Evolutionary conservation across 177 flowering plant genomes (phyloP).

Genomic region (Tripterygium wilfordii): DNA sequence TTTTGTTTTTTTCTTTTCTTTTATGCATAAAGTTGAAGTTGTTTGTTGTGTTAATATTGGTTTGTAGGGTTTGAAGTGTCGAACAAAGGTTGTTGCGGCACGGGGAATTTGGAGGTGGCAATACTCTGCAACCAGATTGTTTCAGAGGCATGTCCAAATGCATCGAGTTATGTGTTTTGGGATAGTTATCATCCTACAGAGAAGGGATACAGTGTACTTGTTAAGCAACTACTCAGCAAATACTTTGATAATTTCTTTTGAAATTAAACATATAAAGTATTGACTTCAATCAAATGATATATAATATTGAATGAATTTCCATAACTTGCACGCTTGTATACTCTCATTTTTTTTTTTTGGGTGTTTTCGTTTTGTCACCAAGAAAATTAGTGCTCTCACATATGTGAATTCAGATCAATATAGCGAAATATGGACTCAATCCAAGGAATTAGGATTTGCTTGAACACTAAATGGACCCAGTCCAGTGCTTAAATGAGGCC

Average conservation of each 20-base stretch:
- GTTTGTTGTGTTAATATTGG: not conserved
- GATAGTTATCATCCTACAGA: conserved; percentile 30
- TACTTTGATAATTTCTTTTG: not conserved
- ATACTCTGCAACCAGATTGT: conserved; percentile 13
- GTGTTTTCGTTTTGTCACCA: too few relatives aligned
- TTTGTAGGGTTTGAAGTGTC: conserved; percentile 28
- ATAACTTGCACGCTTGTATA: too few relatives aligned
- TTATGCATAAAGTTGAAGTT: not conserved
- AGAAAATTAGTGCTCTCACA: too few relatives aligned
- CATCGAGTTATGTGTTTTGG: conserved; percentile 17
- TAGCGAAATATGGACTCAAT: too few relatives aligned
- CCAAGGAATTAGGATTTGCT: too few relatives aligned
- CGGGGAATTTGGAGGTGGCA: conserved; percentile 20
- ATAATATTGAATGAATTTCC: too few relatives aligned
- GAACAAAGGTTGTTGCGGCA: conserved; percentile 35
- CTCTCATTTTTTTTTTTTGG: too few relatives aligned
- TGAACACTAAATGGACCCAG: too few relatives aligned
- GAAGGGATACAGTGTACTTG: conserved; percentile 8
- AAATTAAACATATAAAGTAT: too few relatives aligned
- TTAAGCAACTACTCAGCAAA: not conserved
- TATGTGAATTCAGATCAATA: too few relatives aligned
- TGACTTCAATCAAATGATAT: too few relatives aligned
- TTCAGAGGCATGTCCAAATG: conserved; percentile 6
- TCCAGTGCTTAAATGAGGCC: too few relatives aligned
- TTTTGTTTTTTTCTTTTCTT: conserved; percentile 1